Conservation (phyloP, 2,329 filamentous ascomycete genomes). For the Ophiocordyceps camponoti-saundersi region DNA sequence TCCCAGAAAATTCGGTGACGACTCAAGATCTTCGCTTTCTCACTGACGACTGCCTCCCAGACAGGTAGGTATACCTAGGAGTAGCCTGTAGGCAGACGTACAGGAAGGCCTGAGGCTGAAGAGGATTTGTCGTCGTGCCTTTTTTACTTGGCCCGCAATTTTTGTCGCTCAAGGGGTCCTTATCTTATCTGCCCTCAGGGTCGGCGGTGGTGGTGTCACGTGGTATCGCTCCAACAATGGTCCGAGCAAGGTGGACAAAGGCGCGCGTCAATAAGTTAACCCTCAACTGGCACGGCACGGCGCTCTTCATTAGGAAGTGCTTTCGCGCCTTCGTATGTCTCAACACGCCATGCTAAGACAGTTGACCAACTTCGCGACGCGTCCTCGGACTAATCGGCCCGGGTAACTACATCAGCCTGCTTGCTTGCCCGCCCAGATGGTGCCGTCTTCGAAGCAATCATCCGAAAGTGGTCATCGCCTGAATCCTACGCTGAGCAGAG, state of each 20-base stretch:
- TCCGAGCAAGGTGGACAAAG: not conserved
- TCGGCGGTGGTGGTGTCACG: too few species aligned
- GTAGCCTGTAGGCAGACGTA: too few species aligned
- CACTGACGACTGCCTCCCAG: too few species aligned
- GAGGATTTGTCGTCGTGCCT: too few species aligned
- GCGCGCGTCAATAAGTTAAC: not conserved
- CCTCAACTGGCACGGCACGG: not conserved
- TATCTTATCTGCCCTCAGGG: too few species aligned
- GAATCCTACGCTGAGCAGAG: not conserved
- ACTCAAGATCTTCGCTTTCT: too few species aligned
- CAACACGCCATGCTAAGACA: not conserved
- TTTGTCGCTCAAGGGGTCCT: too few species aligned
- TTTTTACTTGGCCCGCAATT: too few species aligned
- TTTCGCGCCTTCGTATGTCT: not conserved
- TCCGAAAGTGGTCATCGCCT: not conserved
- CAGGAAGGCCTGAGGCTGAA: too few species aligned
- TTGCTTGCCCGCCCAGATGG: conserved; percentile 13
- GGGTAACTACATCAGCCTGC: not conserved
- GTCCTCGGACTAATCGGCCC: not conserved
- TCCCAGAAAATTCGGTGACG: too few species aligned
- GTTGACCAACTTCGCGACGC: not conserved
- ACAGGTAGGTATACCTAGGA: too few species aligned
- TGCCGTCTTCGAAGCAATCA: conserved; percentile 6
- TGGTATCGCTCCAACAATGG: not conserved
- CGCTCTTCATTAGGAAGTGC: not conserved